These are phyloP conservation scores for Leishmania aethiopica DNA, from an alignment of 208 protist species.

Conservation along the genomic window DNA sequence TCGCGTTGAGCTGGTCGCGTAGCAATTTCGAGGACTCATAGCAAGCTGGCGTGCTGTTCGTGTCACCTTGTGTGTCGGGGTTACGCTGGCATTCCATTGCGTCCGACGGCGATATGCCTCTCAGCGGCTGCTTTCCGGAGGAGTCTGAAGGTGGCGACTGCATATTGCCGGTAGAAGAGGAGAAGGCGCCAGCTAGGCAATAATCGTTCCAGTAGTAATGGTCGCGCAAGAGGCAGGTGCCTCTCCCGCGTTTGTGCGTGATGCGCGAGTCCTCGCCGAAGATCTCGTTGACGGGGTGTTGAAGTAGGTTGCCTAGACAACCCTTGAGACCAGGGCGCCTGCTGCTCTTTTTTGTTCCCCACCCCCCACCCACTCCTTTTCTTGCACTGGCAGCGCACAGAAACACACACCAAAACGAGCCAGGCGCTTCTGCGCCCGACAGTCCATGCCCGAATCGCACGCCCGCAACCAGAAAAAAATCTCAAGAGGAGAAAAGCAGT, in stretches of 20 bases:
- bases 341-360: neutral
- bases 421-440: too few species aligned
- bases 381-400: too few species aligned
- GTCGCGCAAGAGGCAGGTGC: neutral
- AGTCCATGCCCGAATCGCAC: too few species aligned
- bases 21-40: neutral
- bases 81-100: neutral
- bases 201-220: neutral
- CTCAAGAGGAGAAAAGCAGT: too few species aligned
- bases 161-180: neutral
- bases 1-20: neutral
- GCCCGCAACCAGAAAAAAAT: too few species aligned
- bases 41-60: neutral
- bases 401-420: too few species aligned
- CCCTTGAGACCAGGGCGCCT: neutral
- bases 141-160: neutral
- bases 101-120: neutral
- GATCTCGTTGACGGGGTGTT: neutral
- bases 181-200: neutral
- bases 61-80: too few species aligned
- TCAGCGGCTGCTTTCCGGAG: neutral
- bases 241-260: neutral
- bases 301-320: neutral
- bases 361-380: too few species aligned
- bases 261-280: neutral